These are phyloP conservation scores for Maudiozyma barnettii DNA, from an alignment of 805 yeast species.

Conservation along the genomic window DNA sequence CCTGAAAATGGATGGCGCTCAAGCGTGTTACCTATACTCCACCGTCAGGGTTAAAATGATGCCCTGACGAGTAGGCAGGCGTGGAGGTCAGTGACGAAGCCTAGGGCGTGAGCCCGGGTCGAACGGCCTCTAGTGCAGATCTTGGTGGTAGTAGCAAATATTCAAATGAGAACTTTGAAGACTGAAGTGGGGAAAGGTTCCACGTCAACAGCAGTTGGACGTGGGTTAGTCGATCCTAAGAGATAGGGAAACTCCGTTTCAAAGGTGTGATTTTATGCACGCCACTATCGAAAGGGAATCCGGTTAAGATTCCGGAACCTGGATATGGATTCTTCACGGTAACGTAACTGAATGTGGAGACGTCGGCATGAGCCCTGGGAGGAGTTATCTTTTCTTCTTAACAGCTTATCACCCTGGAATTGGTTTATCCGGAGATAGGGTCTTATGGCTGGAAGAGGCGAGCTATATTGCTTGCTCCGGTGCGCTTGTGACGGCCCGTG, in stretches of 20 bases:
- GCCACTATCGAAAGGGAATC: slow-evolving; percentile 36
- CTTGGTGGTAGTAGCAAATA: slow-evolving; percentile 37
- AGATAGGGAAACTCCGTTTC: slow-evolving; percentile 34
- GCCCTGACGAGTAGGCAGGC: slow-evolving; percentile 36
- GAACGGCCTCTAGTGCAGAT: slow-evolving; percentile 36
- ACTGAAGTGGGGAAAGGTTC: slow-evolving; percentile 37
- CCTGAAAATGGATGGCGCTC: slow-evolving; percentile 32
- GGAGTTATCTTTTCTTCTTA: slow-evolving; percentile 36
- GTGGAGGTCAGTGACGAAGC: slow-evolving; percentile 36
- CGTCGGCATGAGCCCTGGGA: slow-evolving; percentile 33
- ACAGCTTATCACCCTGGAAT: slow-evolving; percentile 35
- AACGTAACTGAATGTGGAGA: slow-evolving; percentile 32
- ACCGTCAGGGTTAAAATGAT: slow-evolving; percentile 32
- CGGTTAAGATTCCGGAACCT: slow-evolving; percentile 37
- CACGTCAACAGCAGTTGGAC: slow-evolving; percentile 36
- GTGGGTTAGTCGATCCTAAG: slow-evolving; percentile 38
- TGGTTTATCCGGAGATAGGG: slow-evolving; percentile 36
- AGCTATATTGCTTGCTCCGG: slow-evolving; percentile 32
- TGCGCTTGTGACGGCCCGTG: slow-evolving; percentile 35
- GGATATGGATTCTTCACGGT: slow-evolving; percentile 35
- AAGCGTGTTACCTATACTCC: slow-evolving; percentile 36
- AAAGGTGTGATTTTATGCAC: slow-evolving; percentile 27
- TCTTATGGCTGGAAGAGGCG: slow-evolving; percentile 34
- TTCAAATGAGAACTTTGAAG: slow-evolving; percentile 36
- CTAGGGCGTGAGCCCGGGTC: slow-evolving; percentile 34